phyloP scores from a whole-genome alignment of 202 grass and related monocot genomes.

The Cymbopogon flexuosus region DNA sequence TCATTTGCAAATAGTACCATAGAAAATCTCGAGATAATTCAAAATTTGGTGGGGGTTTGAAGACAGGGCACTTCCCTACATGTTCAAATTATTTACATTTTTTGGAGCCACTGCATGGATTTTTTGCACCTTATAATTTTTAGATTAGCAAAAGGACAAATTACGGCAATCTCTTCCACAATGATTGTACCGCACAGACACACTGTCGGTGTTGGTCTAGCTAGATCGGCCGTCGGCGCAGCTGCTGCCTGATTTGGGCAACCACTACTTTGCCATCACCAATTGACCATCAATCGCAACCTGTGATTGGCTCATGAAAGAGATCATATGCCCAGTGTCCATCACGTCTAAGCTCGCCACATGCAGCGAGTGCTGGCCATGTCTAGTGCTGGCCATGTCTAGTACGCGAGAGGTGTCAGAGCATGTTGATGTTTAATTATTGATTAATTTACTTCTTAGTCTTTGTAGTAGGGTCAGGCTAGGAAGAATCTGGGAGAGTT shows the following conservation, averaged over 20 bases:
- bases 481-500: background rate
- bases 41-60: too few relatives aligned
- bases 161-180: background rate
- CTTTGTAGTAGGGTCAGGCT: background rate
- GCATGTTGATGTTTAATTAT: background rate
- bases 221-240: background rate
- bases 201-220: background rate
- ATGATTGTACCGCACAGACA: background rate
- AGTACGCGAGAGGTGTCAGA: background rate
- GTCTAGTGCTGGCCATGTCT: background rate
- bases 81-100: background rate
- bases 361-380: background rate
- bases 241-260: background rate
- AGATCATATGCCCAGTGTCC: background rate
- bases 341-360: conserved; percentile 16
- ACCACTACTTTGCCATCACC: conserved; percentile 5
- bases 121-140: background rate
- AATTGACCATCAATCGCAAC: background rate
- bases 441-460: background rate
- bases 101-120: background rate
- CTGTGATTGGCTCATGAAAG: background rate
- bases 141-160: background rate
- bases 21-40: background rate
- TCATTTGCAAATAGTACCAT: too few relatives aligned
- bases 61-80: background rate